Evolutionary conservation across 768 basidiomycete genomes (phyloP).

Genomic region (Tylopilus vinaceipallidus): DNA sequence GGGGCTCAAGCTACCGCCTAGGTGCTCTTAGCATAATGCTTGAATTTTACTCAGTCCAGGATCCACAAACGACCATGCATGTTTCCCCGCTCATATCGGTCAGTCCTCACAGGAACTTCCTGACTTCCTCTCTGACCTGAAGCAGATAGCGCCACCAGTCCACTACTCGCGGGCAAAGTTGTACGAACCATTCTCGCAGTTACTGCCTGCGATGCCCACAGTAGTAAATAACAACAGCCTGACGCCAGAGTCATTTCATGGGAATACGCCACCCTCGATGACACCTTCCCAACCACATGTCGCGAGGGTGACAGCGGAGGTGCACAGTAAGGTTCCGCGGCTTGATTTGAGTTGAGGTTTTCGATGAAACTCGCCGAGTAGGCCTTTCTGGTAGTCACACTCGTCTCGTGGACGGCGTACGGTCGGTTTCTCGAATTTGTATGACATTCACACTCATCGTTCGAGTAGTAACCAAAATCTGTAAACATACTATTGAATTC

Average conservation of each 20-base stretch:
- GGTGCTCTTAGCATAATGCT: constrained; percentile 65
- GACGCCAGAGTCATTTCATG: constrained; percentile 61
- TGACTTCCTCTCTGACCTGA: constrained; percentile 6
- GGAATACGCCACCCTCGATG: constrained; percentile 50
- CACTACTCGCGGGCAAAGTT: constrained; percentile 36
- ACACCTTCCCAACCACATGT: constrained; percentile 22
- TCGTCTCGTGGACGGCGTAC: background rate
- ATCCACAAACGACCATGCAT: constrained; percentile 48
- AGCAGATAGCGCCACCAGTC: constrained; percentile 51
- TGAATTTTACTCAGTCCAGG: constrained; percentile 71
- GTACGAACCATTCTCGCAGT: constrained; percentile 40
- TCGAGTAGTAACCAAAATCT: background rate
- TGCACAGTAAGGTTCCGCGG: constrained; percentile 15
- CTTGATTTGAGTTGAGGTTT: constrained; percentile 31
- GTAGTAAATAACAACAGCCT: constrained; percentile 37
- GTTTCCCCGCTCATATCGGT: constrained; percentile 51
- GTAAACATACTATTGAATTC: constrained; percentile 3
- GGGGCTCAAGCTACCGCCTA: constrained; percentile 27
- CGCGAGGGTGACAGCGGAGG: constrained; percentile 14
- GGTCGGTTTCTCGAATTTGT: background rate
- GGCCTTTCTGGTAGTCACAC: background rate
- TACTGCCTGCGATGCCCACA: constrained; percentile 20
- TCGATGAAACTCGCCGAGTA: background rate
- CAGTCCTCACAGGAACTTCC: constrained; percentile 25
- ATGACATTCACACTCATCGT: background rate